phyloP scores from a whole-genome alignment of 2,329 filamentous ascomycete species.

The Curvularia lunata region DNA sequence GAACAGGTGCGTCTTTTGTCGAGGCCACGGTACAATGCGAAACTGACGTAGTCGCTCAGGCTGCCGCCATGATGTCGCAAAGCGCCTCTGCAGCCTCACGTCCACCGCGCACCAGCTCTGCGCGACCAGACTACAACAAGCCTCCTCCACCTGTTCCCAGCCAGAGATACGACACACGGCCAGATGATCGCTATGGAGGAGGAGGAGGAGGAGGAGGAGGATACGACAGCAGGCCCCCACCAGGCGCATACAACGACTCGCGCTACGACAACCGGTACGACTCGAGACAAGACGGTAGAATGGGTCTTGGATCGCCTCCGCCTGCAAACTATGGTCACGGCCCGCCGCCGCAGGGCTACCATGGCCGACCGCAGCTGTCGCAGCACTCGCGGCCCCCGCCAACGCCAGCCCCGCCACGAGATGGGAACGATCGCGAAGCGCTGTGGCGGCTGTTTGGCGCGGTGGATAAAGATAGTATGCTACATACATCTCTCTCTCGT shows the following conservation, averaged over 20 bases:
- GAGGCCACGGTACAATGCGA: background rate
- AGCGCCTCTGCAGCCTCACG: constrained; percentile 25
- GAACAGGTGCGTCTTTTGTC: constrained; percentile 63
- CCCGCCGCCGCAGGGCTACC: constrained; percentile 68
- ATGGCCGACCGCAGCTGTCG: constrained; percentile 65
- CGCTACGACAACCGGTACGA: constrained; percentile 43
- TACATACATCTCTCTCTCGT: no score
- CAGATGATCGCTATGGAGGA: constrained; percentile 47
- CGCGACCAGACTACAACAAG: constrained; percentile 53
- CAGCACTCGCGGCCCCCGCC: constrained; percentile 51
- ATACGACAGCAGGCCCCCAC: constrained; percentile 44
- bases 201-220: constrained; percentile 25
- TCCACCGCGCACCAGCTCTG: constrained; percentile 45
- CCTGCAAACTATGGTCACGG: constrained; percentile 59
- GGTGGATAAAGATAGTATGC: constrained; percentile 81
- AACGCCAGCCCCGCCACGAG: constrained; percentile 59
- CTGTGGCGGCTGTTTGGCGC: constrained; percentile 86
- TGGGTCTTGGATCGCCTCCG: constrained; percentile 55
- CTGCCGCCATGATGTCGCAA: constrained; percentile 51
- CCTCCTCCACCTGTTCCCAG: constrained; percentile 47
- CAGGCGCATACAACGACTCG: constrained; percentile 50
- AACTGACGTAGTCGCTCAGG: constrained; percentile 36
- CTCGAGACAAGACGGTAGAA: constrained; percentile 25
- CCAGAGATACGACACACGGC: constrained; percentile 44
- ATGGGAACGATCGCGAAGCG: constrained; percentile 69